A percentile compares a stretch with the other conserved stretches of the same genome.
Conservation (phyloP, 1,139 yeast species). For the Debaryomyces singareniensis region DNA sequence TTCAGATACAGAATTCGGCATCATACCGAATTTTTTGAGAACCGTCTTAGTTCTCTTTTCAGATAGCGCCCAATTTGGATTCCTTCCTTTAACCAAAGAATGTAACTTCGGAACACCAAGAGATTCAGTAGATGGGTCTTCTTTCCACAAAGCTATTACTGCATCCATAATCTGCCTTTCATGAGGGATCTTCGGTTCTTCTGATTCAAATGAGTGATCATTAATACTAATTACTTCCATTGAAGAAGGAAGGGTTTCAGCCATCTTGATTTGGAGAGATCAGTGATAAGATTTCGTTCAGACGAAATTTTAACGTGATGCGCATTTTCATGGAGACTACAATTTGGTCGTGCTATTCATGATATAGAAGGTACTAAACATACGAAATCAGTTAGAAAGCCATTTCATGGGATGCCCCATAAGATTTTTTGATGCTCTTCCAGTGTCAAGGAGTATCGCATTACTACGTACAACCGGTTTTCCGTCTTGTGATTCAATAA, state of each 20-base stretch:
- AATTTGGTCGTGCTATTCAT: no score
- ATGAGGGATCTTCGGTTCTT: constrained; percentile 44
- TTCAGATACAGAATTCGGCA: constrained; percentile 23
- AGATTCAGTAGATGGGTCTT: constrained; percentile 57
- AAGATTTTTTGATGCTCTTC: no score
- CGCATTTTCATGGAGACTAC: no score
- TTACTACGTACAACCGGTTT: constrained; percentile 29
- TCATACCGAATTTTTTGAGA: constrained; percentile 49
- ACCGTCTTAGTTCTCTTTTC: constrained; percentile 51
- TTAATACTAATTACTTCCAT: constrained; percentile 28
- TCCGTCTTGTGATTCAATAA: constrained; percentile 30
- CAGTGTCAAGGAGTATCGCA: constrained; percentile 36
- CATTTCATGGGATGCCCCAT: no score
- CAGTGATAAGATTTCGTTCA: no score
- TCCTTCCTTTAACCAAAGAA: constrained; percentile 40
- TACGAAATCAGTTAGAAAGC: no score
- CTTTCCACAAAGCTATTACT: constrained; percentile 61
- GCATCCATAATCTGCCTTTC: constrained; percentile 60
- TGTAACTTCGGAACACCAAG: constrained; percentile 52
- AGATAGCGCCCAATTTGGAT: constrained; percentile 59
- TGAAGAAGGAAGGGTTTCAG: no score
- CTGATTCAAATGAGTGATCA: constrained; percentile 17
- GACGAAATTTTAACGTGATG: no score
- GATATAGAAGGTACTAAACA: no score
- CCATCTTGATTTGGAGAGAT: no score